phyloP scores from a whole-genome alignment of 1,139 yeast species.

The Taiozyma onychis region DNA sequence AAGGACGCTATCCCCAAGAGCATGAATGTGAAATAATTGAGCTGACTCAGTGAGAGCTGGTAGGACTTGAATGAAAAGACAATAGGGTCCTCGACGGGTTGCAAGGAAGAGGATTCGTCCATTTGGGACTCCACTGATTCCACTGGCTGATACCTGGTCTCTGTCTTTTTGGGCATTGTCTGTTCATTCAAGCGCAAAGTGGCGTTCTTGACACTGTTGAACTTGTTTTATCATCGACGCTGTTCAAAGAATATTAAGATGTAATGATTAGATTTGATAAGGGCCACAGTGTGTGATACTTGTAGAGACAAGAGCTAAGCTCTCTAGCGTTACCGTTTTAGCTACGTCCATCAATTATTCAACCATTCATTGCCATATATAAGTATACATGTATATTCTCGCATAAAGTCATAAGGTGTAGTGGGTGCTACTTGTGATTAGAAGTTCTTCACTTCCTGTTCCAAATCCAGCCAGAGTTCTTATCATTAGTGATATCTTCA shows the following conservation, averaged over 20 bases:
- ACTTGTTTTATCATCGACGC: background rate
- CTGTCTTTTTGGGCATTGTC: background rate
- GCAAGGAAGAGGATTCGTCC: background rate
- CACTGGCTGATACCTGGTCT: background rate
- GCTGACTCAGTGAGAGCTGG: conserved; percentile 9
- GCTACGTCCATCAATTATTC: too few relatives aligned
- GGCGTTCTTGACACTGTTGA: background rate
- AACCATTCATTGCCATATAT: background rate
- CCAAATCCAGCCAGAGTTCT: conserved; percentile 16
- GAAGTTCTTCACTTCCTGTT: conserved; percentile 1
- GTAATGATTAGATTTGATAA: background rate
- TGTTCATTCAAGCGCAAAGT: background rate
- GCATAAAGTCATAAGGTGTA: background rate
- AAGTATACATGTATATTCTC: background rate
- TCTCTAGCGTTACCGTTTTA: too few relatives aligned
- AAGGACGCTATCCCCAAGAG: conserved; percentile 71
- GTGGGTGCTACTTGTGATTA: background rate
- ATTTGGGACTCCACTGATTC: background rate
- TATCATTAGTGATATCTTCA: conserved; percentile 13
- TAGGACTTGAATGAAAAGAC: conserved; percentile 23
- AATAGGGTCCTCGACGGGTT: conserved; percentile 28
- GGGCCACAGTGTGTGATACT: background rate
- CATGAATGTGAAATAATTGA: conserved; percentile 58
- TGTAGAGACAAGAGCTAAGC: too few relatives aligned
- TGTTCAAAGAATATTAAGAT: background rate